A percentile compares a stretch with the other conserved stretches of the same genome.
phyloP scores from a whole-genome alignment of 495 filamentous ascomycete genomes.

The Annulohypoxylon moriforme region DNA sequence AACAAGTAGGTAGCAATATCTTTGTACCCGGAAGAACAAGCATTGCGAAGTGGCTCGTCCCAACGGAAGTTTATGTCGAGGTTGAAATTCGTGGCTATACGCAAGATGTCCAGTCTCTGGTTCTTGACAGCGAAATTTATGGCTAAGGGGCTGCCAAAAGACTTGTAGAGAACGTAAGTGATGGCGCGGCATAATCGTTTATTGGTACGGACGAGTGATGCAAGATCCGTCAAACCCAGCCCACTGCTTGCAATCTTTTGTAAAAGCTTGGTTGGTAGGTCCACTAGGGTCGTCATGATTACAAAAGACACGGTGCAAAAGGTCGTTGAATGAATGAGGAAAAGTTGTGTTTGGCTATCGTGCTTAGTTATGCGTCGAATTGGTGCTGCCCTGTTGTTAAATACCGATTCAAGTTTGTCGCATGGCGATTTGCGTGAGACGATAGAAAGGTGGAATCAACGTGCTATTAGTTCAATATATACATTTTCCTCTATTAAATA shows the following conservation, averaged over 20 bases:
- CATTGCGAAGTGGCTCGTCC: background rate
- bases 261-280: background rate
- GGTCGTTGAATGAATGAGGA: too few species aligned
- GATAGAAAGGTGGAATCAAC: too few species aligned
- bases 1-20: background rate
- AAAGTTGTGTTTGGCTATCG: too few species aligned
- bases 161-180: background rate
- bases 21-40: background rate
- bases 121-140: background rate
- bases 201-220: conserved; percentile 7
- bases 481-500: too few species aligned
- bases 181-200: background rate
- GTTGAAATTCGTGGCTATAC: background rate
- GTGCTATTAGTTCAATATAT: too few species aligned
- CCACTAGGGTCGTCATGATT: background rate
- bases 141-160: background rate
- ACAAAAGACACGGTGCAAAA: too few species aligned
- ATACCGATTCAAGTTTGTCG: too few species aligned
- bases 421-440: too few species aligned
- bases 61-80: background rate
- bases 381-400: too few species aligned
- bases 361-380: too few species aligned
- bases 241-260: background rate
- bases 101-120: background rate
- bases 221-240: too few species aligned